Percentiles rank a stretch among this genome's conserved stretches.
These are phyloP conservation scores for Piper betle DNA, from an alignment of 164 flowering plant genomes.

Conservation along the genomic window DNA sequence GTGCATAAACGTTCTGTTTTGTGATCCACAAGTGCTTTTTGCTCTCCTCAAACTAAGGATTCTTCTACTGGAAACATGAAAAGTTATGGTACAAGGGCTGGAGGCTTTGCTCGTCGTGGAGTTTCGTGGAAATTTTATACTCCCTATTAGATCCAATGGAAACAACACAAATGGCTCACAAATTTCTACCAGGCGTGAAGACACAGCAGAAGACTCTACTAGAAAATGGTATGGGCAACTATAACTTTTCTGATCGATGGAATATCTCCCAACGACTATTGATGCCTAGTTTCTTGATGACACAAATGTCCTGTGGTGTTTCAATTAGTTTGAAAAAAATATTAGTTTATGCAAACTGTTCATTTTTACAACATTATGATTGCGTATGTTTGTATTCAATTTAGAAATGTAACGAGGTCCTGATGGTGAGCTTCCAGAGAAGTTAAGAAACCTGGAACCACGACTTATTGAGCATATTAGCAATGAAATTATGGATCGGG, in stretches of 20 bases:
- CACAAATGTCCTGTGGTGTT: neutral
- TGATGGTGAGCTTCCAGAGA: constrained; percentile 98
- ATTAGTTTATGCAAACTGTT: too few relatives aligned
- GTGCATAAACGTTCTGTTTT: constrained; percentile 51
- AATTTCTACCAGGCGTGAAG: constrained; percentile 54
- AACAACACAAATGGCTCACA: constrained; percentile 43
- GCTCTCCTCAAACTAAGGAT: constrained; percentile 57
- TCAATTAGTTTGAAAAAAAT: too few relatives aligned
- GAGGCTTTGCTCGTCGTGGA: constrained; percentile 71
- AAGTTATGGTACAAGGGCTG: constrained; percentile 50
- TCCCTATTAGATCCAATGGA: constrained; percentile 71
- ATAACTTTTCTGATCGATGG: neutral
- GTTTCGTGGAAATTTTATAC: constrained; percentile 79
- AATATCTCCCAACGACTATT: neutral
- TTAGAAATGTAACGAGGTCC: constrained; percentile 89
- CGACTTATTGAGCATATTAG: constrained; percentile 95
- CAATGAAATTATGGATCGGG: constrained; percentile 95
- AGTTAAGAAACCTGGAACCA: constrained; percentile 89
- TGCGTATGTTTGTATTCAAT: constrained; percentile 20
- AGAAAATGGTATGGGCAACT: constrained; percentile 57
- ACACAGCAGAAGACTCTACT: constrained; percentile 71
- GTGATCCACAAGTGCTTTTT: constrained; percentile 57
- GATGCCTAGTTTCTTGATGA: neutral
- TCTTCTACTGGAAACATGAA: constrained; percentile 16
- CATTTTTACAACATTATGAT: neutral